Evolutionary conservation across 1,139 yeast genomes (phyloP), one percentile per base, ranked within the genome.

Genomic region (Blastobotrys arbuscula): DNA sequence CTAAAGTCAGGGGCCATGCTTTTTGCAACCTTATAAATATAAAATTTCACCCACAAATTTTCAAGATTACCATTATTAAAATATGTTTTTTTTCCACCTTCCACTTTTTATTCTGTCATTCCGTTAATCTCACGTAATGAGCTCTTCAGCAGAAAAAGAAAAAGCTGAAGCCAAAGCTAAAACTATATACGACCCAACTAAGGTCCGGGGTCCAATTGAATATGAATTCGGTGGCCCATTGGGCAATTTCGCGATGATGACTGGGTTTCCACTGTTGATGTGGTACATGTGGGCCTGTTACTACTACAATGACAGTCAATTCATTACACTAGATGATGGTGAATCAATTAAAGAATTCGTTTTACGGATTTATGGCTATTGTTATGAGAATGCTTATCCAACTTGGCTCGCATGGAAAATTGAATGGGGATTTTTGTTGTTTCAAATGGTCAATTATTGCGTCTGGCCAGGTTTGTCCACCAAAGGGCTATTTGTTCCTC

Each of bases 231-330:
- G 98, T 47, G 98, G 97, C 0, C 85, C 95, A 20, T 65, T 74
- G n/a, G 98, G 98, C 48, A 96, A 88, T 39, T 52, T 82, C 18
- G 89, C 92, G n/a, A 90, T 92, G 97, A 81, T 92, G 82, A 64
- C 78, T 44, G 95, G 95, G 2, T 94, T 92, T 71, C 98, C 98
- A 5, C 64, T 83, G 47, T 74, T 94, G 62, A 92, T 92, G 98
- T 87, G 85, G 77, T 92, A 92, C 70, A 84, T 92, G 92, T 92
- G 96, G 95, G 81, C 90, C 51, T 78, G 90, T 62, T 92, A 94
- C 52, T 77, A 79, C 57, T 88, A 84, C 67, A 86, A 88, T 67
- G 72, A 72, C 54, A 95, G 96, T 2, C 65, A 71, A 43, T 76
- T 87, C 34, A 88, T 96, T 21, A 70, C 75, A 68, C 97, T 96